phyloP scores from a whole-genome alignment of 2,329 filamentous ascomycete species.

The Penicillium sclerotiorum region DNA sequence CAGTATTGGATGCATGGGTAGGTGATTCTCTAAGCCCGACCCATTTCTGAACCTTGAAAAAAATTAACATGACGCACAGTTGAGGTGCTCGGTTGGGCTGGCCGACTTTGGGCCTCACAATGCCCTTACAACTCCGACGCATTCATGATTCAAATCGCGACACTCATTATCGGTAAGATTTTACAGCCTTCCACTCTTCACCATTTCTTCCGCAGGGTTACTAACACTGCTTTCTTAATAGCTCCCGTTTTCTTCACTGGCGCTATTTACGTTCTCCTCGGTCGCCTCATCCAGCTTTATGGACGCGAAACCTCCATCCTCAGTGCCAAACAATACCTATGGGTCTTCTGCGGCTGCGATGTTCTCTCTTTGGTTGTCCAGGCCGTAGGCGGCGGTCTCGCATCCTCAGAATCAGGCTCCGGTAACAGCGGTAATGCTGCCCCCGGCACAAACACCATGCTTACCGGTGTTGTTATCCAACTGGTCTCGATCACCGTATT shows the following conservation, averaged over 20 bases:
- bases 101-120: not conserved
- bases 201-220: not conserved
- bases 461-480: slow-evolving; percentile 61
- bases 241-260: slow-evolving; percentile 56
- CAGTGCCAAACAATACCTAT: slow-evolving; percentile 48
- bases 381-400: slow-evolving; percentile 58
- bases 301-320: slow-evolving; percentile 50
- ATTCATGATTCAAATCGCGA: not conserved
- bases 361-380: slow-evolving; percentile 59
- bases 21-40: too few species aligned
- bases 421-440: slow-evolving; percentile 47
- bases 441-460: slow-evolving; percentile 52
- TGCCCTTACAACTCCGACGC: not conserved
- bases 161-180: not conserved
- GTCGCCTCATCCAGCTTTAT: slow-evolving; percentile 49
- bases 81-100: slow-evolving; percentile 5
- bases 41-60: too few species aligned
- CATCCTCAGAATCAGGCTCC: slow-evolving; percentile 46
- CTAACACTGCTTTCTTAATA: slow-evolving; percentile 9
- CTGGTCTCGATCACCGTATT: slow-evolving; percentile 59
- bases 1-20: slow-evolving; percentile 39
- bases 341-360: slow-evolving; percentile 57
- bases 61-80: too few species aligned
- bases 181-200: too few species aligned
- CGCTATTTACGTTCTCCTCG: slow-evolving; percentile 54